A percentile compares a stretch with the other conserved stretches of the same genome.
Conservation (phyloP, 176 grass and related monocot genomes). For the Oryza officinalis region DNA sequence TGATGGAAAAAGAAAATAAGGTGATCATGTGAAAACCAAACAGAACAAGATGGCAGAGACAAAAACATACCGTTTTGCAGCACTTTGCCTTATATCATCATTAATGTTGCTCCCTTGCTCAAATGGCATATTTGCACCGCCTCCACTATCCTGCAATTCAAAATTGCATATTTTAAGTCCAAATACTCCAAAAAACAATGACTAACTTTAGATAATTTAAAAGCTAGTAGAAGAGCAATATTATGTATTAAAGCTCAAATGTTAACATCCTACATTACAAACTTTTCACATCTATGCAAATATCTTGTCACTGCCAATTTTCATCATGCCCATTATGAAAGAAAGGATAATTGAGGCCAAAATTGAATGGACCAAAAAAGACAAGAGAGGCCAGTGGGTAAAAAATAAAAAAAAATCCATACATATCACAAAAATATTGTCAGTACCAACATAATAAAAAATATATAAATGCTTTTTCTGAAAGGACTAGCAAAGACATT, state of each 20-base stretch:
- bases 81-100: conserved; percentile 80
- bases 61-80: conserved; percentile 60
- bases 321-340: neutral
- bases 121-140: conserved; percentile 78
- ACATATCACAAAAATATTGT: neutral
- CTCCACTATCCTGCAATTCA: conserved; percentile 73
- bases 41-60: conserved; percentile 11
- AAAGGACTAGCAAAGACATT: neutral
- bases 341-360: neutral
- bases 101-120: conserved; percentile 83
- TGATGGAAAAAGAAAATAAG: conserved; percentile 40
- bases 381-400: neutral
- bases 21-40: conserved; percentile 31
- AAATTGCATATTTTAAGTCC: conserved; percentile 14
- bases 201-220: neutral
- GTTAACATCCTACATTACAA: neutral
- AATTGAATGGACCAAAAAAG: neutral
- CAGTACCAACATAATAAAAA: neutral
- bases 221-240: conserved; percentile 24
- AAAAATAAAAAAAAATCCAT: neutral
- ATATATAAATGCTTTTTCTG: neutral
- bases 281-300: neutral
- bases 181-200: neutral
- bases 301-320: neutral
- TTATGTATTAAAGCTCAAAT: conserved; percentile 4